Evolutionary conservation across 164 flowering plant genomes (phyloP).

Genomic region (Berberis vulgaris): DNA sequence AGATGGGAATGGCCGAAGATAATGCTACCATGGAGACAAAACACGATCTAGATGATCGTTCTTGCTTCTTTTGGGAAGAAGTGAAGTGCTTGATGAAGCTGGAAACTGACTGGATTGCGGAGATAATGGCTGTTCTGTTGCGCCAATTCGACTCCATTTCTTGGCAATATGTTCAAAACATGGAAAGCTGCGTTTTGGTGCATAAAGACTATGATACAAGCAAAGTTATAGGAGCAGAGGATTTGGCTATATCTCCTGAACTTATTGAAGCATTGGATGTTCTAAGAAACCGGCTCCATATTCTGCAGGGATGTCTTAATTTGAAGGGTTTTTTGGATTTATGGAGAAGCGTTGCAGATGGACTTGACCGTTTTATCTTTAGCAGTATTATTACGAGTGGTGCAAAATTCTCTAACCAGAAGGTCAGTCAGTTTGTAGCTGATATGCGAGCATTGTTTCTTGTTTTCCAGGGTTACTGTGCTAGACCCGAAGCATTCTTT

Average conservation of each 20-base stretch:
- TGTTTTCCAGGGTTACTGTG: constrained; percentile 45
- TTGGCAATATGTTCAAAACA: constrained; percentile 26
- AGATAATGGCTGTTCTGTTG: constrained; percentile 36
- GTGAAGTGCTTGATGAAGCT: constrained; percentile 36
- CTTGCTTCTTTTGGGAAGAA: constrained; percentile 46
- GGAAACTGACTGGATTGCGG: constrained; percentile 44
- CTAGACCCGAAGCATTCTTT: constrained; percentile 58
- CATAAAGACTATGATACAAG: constrained; percentile 2
- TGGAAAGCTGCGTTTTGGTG: constrained; percentile 16
- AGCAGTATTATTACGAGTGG: constrained; percentile 22
- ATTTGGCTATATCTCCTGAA: constrained; percentile 22
- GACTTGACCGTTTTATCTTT: constrained; percentile 51
- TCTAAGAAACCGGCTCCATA: constrained; percentile 25
- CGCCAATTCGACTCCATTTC: constrained; percentile 33
- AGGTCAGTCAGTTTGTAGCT: constrained; percentile 25
- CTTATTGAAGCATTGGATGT: constrained; percentile 44
- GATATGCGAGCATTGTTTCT: constrained; percentile 46
- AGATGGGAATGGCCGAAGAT: constrained; percentile 38
- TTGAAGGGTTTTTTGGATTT: constrained; percentile 47
- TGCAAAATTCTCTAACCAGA: constrained; percentile 18
- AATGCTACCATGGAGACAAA: background rate
- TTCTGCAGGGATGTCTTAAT: constrained; percentile 28
- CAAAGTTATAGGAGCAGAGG: constrained; percentile 3
- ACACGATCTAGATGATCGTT: constrained; percentile 7
- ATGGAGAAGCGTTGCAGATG: constrained; percentile 61